Evolutionary conservation across 805 yeast genomes (phyloP).

Genomic region (Jamesozyma gamospora): DNA sequence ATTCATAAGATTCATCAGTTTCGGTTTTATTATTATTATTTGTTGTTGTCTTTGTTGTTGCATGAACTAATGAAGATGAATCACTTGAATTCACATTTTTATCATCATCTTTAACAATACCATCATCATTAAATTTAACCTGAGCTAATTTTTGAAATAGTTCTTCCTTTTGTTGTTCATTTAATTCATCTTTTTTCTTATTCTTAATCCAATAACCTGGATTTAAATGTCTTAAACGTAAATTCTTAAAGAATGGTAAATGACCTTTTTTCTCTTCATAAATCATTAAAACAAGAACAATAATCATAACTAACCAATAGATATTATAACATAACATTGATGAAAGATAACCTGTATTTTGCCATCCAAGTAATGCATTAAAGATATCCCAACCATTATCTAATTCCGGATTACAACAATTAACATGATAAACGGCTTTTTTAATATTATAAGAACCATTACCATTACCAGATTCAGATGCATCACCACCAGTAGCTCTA

Average conservation of each 20-base stretch:
- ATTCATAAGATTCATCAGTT: too few relatives aligned
- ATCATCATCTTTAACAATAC: slow-evolving; percentile 20
- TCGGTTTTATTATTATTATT: too few relatives aligned
- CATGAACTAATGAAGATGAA: too few relatives aligned
- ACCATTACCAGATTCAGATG: slow-evolving; percentile 85
- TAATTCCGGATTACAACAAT: slow-evolving; percentile 90
- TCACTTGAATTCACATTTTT: not conserved
- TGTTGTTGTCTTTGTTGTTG: too few relatives aligned
- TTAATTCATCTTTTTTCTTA: slow-evolving; percentile 51
- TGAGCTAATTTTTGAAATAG: slow-evolving; percentile 39
- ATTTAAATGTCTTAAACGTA: slow-evolving; percentile 44
- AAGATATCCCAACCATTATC: slow-evolving; percentile 96
- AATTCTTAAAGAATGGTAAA: slow-evolving; percentile 53
- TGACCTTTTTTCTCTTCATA: slow-evolving; percentile 80
- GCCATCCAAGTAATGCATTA: slow-evolving; percentile 94
- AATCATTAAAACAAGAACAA: slow-evolving; percentile 49
- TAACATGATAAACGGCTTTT: slow-evolving; percentile 86
- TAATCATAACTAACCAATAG: slow-evolving; percentile 71
- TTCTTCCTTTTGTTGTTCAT: slow-evolving; percentile 41
- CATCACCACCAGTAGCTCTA: slow-evolving; percentile 81
- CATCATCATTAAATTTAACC: slow-evolving; percentile 30
- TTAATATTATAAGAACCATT: slow-evolving; percentile 86
- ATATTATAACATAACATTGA: slow-evolving; percentile 80
- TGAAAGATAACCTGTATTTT: slow-evolving; percentile 89
- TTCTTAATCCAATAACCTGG: slow-evolving; percentile 66